phyloP scores from a whole-genome alignment of 2,329 filamentous ascomycete genomes.

The Metarhizium anisopliae region DNA sequence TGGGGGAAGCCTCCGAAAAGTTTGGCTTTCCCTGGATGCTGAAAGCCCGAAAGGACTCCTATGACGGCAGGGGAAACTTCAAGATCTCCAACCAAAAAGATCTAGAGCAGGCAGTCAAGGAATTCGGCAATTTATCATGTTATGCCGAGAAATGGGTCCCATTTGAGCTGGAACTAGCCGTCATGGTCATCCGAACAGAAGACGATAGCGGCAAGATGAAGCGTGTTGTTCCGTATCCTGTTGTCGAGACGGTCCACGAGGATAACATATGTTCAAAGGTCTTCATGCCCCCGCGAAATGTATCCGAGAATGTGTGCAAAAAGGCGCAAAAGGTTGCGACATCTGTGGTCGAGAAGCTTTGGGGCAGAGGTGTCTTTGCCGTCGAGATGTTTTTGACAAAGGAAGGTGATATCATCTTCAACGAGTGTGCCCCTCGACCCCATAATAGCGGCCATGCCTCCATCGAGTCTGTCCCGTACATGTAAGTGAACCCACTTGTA shows the following conservation, averaged over 20 bases:
- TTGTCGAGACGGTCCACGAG: conserved; percentile 90
- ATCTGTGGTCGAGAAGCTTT: conserved; percentile 69
- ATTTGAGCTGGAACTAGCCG: conserved; percentile 80
- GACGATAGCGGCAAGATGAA: conserved; percentile 45
- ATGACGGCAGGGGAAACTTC: conserved; percentile 73
- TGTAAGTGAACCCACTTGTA: conserved; percentile 19
- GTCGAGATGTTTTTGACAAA: conserved; percentile 89
- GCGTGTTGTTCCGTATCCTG: conserved; percentile 64
- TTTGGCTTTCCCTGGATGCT: conserved; percentile 86
- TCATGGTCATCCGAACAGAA: conserved; percentile 90
- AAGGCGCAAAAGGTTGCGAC: conserved; percentile 69
- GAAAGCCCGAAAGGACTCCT: conserved; percentile 82
- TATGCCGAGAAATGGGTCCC: conserved; percentile 88
- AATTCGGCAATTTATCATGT: conserved; percentile 60
- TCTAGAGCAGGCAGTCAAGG: conserved; percentile 54
- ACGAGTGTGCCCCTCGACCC: conserved; percentile 49
- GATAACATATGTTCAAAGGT: conserved; percentile 92
- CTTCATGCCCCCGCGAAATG: conserved; percentile 71
- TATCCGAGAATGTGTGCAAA: conserved; percentile 50
- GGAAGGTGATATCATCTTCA: conserved; percentile 39
- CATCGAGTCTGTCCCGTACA: conserved; percentile 79
- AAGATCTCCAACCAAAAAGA: conserved; percentile 37
- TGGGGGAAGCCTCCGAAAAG: conserved; percentile 52
- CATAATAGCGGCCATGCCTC: conserved; percentile 96
- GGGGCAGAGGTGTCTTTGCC: conserved; percentile 87